Evolutionary conservation across 331 rosid species (phyloP).

Genomic region (Pyracantha coccinea): DNA sequence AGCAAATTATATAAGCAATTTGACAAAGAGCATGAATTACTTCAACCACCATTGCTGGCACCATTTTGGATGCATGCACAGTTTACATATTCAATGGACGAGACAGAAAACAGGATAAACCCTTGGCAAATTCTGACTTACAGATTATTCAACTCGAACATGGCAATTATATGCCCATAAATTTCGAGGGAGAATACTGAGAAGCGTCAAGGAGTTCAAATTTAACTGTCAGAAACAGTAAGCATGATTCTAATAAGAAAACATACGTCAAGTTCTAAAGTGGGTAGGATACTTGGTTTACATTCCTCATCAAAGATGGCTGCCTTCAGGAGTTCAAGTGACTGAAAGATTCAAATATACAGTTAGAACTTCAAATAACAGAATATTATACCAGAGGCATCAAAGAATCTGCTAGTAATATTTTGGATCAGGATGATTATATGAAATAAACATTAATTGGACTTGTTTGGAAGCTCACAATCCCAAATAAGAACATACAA

Average conservation of each 20-base stretch:
- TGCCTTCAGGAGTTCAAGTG: slow-evolving; percentile 71
- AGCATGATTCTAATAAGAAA: slow-evolving; percentile 12
- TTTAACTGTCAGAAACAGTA: slow-evolving; percentile 1
- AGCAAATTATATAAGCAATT: background rate
- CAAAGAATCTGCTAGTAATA: background rate
- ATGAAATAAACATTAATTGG: too few relatives aligned
- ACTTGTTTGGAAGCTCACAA: background rate
- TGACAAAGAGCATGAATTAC: background rate
- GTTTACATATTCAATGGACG: slow-evolving; percentile 5
- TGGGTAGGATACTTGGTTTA: slow-evolving; percentile 77
- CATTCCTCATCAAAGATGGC: slow-evolving; percentile 80
- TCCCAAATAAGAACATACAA: background rate
- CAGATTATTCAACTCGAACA: slow-evolving; percentile 98
- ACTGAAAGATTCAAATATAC: slow-evolving; percentile 51
- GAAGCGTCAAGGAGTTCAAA: slow-evolving; percentile 44
- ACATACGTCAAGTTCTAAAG: slow-evolving; percentile 17
- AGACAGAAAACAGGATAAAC: slow-evolving; percentile 8
- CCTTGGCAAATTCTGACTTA: slow-evolving; percentile 26
- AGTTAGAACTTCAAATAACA: slow-evolving; percentile 5
- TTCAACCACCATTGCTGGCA: background rate
- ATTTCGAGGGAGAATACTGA: slow-evolving; percentile 90
- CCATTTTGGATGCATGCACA: slow-evolving; percentile 12
- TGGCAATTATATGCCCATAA: slow-evolving; percentile 89
- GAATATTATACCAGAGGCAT: background rate
- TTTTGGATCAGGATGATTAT: background rate